phyloP scores from a whole-genome alignment of 2,329 filamentous ascomycete species.

The Pseudopithomyces maydicus region DNA sequence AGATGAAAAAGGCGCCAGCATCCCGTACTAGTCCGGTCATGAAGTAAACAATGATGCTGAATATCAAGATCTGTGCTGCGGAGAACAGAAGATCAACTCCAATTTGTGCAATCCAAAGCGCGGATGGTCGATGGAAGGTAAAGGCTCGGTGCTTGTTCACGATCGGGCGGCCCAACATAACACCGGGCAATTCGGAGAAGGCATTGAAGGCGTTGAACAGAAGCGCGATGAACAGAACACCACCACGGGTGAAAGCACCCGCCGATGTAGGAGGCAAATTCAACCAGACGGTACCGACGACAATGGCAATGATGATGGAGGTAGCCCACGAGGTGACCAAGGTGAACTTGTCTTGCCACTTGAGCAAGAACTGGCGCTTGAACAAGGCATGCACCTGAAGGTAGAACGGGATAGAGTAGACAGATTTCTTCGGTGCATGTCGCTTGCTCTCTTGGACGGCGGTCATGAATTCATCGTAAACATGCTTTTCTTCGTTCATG shows the following conservation, averaged over 20 bases:
- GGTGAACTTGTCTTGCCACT: slow-evolving; percentile 84
- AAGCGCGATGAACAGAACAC: slow-evolving; percentile 78
- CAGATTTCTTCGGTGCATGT: slow-evolving; percentile 71
- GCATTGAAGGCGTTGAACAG: slow-evolving; percentile 89
- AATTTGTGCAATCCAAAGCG: slow-evolving; percentile 83
- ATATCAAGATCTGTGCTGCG: slow-evolving; percentile 65
- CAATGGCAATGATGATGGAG: slow-evolving; percentile 74
- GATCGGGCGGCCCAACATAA: slow-evolving; percentile 77
- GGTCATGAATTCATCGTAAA: slow-evolving; percentile 75
- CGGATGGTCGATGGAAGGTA: slow-evolving; percentile 80
- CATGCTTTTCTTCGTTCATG: slow-evolving; percentile 67
- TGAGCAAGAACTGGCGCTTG: slow-evolving; percentile 82
- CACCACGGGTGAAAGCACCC: slow-evolving; percentile 80
- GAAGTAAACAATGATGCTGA: slow-evolving; percentile 56
- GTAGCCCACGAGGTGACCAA: slow-evolving; percentile 74
- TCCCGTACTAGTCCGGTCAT: slow-evolving; percentile 54
- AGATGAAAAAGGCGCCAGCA: slow-evolving; percentile 56
- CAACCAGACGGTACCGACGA: slow-evolving; percentile 80
- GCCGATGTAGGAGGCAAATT: slow-evolving; percentile 66
- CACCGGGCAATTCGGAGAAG: slow-evolving; percentile 75
- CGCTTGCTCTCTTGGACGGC: slow-evolving; percentile 82
- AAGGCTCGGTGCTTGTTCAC: slow-evolving; percentile 86
- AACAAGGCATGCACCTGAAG: slow-evolving; percentile 82
- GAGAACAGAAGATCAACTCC: slow-evolving; percentile 77
- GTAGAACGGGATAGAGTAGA: slow-evolving; percentile 84